These are phyloP conservation scores for Xylariaceae sp. DNA, from an alignment of 2,329 filamentous ascomycete genomes.

Conservation along the genomic window DNA sequence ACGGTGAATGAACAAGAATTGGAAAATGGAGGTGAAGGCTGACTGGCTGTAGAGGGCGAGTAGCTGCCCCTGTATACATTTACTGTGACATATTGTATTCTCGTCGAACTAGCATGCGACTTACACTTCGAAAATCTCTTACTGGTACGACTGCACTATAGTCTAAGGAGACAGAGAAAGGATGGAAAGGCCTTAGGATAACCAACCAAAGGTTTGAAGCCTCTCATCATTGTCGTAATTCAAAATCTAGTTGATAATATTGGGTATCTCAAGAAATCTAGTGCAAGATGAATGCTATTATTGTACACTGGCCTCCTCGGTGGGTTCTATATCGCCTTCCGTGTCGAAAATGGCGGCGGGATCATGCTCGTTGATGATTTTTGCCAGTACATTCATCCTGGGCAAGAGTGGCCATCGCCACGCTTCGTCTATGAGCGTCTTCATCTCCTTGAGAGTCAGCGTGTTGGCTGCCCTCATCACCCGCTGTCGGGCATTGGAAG, in stretches of 20 bases:
- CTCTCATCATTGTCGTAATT: too few relatives aligned
- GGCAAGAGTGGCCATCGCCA: conserved; percentile 34
- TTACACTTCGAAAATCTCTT: too few relatives aligned
- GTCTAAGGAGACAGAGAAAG: not conserved
- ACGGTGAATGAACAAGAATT: not conserved
- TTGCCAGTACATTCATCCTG: conserved; percentile 23
- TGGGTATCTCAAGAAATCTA: too few relatives aligned
- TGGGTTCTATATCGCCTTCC: too few relatives aligned
- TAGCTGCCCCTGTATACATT: not conserved
- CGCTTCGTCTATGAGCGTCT: conserved; percentile 32
- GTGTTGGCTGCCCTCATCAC: conserved; percentile 22
- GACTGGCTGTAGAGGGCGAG: not conserved
- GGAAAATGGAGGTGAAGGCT: not conserved
- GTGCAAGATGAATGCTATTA: too few relatives aligned
- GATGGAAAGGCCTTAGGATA: not conserved
- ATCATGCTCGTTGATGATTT: conserved; percentile 21
- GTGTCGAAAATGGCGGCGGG: too few relatives aligned
- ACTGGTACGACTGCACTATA: not conserved
- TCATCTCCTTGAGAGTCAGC: conserved; percentile 31
- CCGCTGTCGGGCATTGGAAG: conserved; percentile 18
- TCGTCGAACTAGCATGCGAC: not conserved
- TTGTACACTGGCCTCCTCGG: too few relatives aligned
- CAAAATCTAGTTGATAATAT: too few relatives aligned
- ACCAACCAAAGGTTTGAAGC: too few relatives aligned
- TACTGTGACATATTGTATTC: not conserved